Base-by-base conservation (phyloP, 352 stramenopile genomes). In the Globisporangium emineosum region DNA sequence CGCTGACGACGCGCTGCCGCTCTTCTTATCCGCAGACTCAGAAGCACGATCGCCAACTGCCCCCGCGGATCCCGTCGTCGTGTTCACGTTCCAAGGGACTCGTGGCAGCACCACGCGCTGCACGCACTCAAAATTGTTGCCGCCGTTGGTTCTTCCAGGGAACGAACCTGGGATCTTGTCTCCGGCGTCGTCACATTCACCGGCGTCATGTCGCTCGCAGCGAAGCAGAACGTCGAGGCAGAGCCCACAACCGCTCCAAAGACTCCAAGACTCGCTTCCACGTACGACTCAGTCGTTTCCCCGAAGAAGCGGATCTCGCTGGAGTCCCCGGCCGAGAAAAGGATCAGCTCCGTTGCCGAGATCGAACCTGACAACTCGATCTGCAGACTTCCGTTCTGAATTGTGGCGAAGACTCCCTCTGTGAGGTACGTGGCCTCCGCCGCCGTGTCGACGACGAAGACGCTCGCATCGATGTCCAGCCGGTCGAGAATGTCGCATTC, bases 61-160 rank as follows among this genome's bases (percentile, higher is more conserved):
- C 1, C 12, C 17, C 13, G 56, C 33, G 23, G 70, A 67, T 23
- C 68, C n/a, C 21, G 9, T 68, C 15, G 30, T 40, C 27, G 5
- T 13, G 15, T 56, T 33, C 50, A 27, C 17, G 4, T 56, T 23
- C 3, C 50, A 17, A 50, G 43, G 19, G 7, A 27, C 43, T 25
- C 43, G 7, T 7, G 19, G 0, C 0, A 19, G 43, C 3, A 27
- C 3, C 43, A 7, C 43, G 6, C 43, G 19, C 43, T 15, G 25
- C 43, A 25, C 43, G n/a, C 43, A 50, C 19, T 50, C 43, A 15
- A 50, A 50, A 15, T 45, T 45, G 5, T 43, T 43, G 15, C 37
- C 37, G 15, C 15, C 37, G 15, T n/a, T 15, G 8, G 19, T 43
- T 43, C 37, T n/a, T 5, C 13, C 37, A 4, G 37, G n/a, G 5